A percentile compares a stretch with the other conserved stretches of the same genome.
Conservation (phyloP, 2,329 filamentous ascomycete genomes). For the Colletotrichum falcatum region DNA sequence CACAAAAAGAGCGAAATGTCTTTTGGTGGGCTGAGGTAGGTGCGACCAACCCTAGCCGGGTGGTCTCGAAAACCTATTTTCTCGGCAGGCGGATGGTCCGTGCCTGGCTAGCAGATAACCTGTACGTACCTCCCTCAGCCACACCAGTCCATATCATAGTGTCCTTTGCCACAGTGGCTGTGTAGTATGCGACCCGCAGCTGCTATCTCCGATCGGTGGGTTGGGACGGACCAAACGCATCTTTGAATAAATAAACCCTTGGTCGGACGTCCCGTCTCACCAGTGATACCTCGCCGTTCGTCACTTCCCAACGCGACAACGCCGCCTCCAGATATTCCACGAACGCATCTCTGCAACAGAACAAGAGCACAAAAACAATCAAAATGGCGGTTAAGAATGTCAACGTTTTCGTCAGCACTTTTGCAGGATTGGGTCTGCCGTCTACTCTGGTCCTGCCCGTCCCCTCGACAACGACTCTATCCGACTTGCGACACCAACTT, state of each 20-base stretch:
- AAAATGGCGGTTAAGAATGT: conserved; percentile 69
- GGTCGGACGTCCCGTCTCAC: neutral
- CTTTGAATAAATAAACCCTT: neutral
- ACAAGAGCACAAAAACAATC: neutral
- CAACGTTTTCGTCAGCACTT: conserved; percentile 88
- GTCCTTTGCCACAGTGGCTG: neutral
- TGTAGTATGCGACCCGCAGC: neutral
- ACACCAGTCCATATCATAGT: neutral
- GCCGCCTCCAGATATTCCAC: neutral
- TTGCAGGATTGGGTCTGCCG: conserved; percentile 84
- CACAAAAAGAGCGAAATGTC: conserved; percentile 7
- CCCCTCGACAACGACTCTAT: conserved; percentile 71
- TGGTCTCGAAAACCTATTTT: neutral
- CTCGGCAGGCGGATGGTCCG: conserved; percentile 7
- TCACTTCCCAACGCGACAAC: neutral
- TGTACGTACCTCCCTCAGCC: neutral
- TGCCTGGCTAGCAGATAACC: neutral
- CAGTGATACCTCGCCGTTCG: neutral
- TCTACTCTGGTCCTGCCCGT: conserved; percentile 85
- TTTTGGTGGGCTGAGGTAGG: conserved; percentile 15
- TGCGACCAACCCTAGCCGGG: conserved; percentile 7
- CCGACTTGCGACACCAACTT: conserved; percentile 74
- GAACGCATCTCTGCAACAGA: neutral
- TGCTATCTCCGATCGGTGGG: neutral
- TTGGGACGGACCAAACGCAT: too few species aligned